Base-by-base conservation (phyloP, 2,329 filamentous ascomycete species). In the Talaromyces sp. region DNA sequence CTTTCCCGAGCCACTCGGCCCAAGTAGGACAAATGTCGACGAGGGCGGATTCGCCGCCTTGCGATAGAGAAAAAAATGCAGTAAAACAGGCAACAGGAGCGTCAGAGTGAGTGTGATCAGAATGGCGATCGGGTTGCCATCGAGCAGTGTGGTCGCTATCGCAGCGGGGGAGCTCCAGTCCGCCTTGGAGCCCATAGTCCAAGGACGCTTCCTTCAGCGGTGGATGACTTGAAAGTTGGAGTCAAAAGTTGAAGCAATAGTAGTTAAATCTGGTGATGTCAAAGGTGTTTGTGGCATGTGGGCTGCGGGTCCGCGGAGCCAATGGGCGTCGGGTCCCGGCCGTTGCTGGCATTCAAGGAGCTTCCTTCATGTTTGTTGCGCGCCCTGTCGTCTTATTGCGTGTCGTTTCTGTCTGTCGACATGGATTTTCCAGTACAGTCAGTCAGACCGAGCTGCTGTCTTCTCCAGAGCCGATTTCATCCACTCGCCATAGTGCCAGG, bases 1-100 rank as follows among this genome's bases (percentile, higher is more conserved):
- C 80, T 97, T 99, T 69, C 94, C 94, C 55, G 86, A 84, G 64
- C 88, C 89, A 59, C 88, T 87, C 17, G 93, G 91, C 0, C 94
- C 94, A 54, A 92, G 74, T 50, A 97, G 80, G 62, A 97, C 86
- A 8, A 88, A 88, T 55, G 93, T 91, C 27, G 89, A 83, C 14
- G 81, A 82, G 41, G 85, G 85, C 68, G 89, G 87, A 57, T 74
- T 74, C 14, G 86, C 83, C 43, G 83, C 83, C 55, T 85, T 81
- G 59, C 83, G 84, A 73, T 91, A 86, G 70, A 96, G 83, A 71
- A 88, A 78, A 61, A 85, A 73, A 79, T 97, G 94, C 54, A 97
- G 81, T 58, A 96, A 71, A 57, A 96, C 70, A 21, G 94, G 94
- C 29, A 90, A 79, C 58, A 88, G 75, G 65, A 97, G 72, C 62